Evolutionary conservation across 306 rosid species (phyloP), one percentile per base, ranked within the genome.

Genomic region (Cajanus cajan): DNA sequence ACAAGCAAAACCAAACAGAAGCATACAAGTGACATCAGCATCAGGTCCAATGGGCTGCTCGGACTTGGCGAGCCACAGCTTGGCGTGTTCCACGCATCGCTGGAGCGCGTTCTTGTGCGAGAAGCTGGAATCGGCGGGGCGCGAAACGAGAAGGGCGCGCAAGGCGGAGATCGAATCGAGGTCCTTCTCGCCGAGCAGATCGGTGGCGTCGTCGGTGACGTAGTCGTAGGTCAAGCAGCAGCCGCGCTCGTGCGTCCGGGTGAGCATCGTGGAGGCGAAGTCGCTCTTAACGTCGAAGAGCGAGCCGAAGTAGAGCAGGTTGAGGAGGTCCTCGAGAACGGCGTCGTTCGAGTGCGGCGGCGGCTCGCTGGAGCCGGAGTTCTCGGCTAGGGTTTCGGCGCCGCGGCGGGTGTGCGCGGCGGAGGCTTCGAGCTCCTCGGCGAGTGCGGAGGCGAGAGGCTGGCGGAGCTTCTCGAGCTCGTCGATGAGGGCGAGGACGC

Each of bases 151-250:
- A 5, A 96, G 48, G 4, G 92, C 92, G 5, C 92, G 74, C 70
- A 72, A 34, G 13, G 97, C 41, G 7, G 99, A 89, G 70, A 96
- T 85, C 87, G 82, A 85, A 70, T 96, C 98, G 86, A 96, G 79
- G 78, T 96, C 99, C 76, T 83, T 88, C 90, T 93, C 98, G 6
- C 89, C 85, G 0, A 96, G 98, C 83, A 89, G 94, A 89, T 96
- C 99, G 19, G 96, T 91, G 14, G 97, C 98, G 69, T 96, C 99
- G 78, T 96, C 99, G 2, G 97, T 91, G 72, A 96, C 98, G 62
- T 92, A 91, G 37, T 96, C 99, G 47, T 96, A 96, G 55, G 99
- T 96, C 85, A 96, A 77, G 87, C 99, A 96, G 45, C 99, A 96
- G 0, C 97, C 93, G 4, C 99, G 87, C 84, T 96, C 99, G 69